Percentiles rank a stretch among this genome's conserved stretches.
Conservation (phyloP, 2,329 filamentous ascomycete genomes). For the Akanthomyces muscarius region DNA sequence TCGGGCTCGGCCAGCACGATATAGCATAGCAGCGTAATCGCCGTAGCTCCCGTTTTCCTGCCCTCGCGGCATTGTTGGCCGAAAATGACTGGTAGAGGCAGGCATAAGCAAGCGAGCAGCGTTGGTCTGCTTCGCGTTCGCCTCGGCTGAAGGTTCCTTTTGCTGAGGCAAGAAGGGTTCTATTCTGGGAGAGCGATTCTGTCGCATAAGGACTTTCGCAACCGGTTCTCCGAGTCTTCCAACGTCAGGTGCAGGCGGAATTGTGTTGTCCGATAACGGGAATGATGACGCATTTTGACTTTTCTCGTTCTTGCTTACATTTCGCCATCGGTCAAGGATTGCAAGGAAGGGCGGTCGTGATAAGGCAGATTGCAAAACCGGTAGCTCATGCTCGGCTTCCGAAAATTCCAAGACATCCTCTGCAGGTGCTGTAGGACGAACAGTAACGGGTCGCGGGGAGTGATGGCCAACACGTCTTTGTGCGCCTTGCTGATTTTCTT, state of each 20-base stretch:
- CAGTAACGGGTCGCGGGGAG: neutral
- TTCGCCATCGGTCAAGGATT: conserved; percentile 23
- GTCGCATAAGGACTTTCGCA: neutral
- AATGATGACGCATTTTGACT: neutral
- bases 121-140: neutral
- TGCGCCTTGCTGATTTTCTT: neutral
- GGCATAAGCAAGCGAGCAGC: neutral
- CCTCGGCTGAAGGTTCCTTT: neutral
- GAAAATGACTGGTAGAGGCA: neutral
- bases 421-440: neutral
- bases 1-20: conserved; percentile 58
- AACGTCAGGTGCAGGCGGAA: neutral
- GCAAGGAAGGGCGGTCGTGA: conserved; percentile 17
- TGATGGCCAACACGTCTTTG: neutral
- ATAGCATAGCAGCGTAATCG: conserved; percentile 25
- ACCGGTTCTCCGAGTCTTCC: neutral
- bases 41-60: conserved; percentile 9
- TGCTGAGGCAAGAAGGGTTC: neutral
- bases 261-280: neutral
- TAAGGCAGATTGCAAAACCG: neutral
- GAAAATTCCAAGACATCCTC: neutral
- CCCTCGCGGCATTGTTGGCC: neutral
- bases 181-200: neutral
- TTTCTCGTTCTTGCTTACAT: neutral
- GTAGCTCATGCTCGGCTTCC: neutral